Evolutionary conservation across 306 rosid genomes (phyloP).

Genomic region (Pueraria montana): DNA sequence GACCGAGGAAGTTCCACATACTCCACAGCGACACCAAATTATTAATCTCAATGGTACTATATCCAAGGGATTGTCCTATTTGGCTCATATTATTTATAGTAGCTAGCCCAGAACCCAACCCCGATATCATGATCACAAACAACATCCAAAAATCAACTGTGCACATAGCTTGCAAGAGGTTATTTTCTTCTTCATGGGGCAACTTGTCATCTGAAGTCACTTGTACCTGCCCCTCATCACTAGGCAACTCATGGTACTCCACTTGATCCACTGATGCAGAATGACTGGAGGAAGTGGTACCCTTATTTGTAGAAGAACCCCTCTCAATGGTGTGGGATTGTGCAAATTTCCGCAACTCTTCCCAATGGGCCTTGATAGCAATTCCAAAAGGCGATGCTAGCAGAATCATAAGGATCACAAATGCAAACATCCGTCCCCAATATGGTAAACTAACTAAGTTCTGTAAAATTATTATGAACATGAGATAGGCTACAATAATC

Average conservation of each 20-base stretch:
- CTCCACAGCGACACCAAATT: slow-evolving; percentile 89
- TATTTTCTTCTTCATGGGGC: slow-evolving; percentile 57
- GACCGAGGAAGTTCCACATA: slow-evolving; percentile 95
- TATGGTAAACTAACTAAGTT: slow-evolving; percentile 58
- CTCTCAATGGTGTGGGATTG: slow-evolving; percentile 37
- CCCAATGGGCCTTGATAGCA: slow-evolving; percentile 65
- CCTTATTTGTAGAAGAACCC: slow-evolving; percentile 35
- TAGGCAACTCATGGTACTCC: slow-evolving; percentile 61
- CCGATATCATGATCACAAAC: slow-evolving; percentile 76
- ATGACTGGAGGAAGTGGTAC: slow-evolving; percentile 35
- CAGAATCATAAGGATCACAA: slow-evolving; percentile 63
- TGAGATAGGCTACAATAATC: slow-evolving; percentile 70
- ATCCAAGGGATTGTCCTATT: slow-evolving; percentile 83
- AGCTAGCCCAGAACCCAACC: slow-evolving; percentile 87
- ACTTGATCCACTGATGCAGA: slow-evolving; percentile 38
- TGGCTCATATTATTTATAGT: slow-evolving; percentile 91
- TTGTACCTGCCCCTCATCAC: slow-evolving; percentile 49
- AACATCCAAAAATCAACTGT: slow-evolving; percentile 82
- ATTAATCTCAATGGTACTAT: slow-evolving; percentile 63
- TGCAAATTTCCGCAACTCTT: slow-evolving; percentile 44
- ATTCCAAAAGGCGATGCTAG: slow-evolving; percentile 74
- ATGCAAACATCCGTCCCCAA: slow-evolving; percentile 57
- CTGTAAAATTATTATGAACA: slow-evolving; percentile 66
- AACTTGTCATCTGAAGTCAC: slow-evolving; percentile 42
- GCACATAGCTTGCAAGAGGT: slow-evolving; percentile 68